Evolutionary conservation across 2,329 filamentous ascomycete species (phyloP).

Genomic region (Aureobasidium uvarum): DNA sequence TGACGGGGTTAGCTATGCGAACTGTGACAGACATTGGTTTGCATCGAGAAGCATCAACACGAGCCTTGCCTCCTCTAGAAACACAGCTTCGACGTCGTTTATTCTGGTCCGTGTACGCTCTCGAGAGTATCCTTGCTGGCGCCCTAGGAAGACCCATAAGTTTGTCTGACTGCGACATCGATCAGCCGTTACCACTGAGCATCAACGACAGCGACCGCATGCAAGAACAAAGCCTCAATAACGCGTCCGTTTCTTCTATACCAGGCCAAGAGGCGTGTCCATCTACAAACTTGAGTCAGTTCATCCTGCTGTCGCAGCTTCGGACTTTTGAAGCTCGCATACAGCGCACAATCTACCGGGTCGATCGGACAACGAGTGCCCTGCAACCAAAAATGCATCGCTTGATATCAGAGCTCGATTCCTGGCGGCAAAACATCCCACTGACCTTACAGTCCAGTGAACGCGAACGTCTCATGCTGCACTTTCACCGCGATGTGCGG

Average conservation of each 20-base stretch:
- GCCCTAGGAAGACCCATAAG: conserved; percentile 2
- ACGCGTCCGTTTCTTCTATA: not conserved
- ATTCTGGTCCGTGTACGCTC: conserved; percentile 7
- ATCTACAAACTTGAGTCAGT: not conserved
- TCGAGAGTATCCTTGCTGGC: conserved; percentile 6
- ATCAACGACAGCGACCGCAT: not conserved
- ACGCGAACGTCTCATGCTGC: conserved; percentile 1
- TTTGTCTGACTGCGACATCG: conserved; percentile 5
- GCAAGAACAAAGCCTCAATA: not conserved
- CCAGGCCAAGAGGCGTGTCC: conserved; percentile 7
- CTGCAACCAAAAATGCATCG: conserved; percentile 4
- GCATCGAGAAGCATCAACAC: conserved; percentile 6
- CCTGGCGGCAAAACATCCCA: not conserved
- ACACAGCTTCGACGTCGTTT: conserved; percentile 10
- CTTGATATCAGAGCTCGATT: not conserved
- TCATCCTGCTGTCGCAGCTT: conserved; percentile 12
- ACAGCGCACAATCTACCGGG: conserved; percentile 14
- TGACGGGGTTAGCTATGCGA: conserved; percentile 9
- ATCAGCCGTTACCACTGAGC: conserved; percentile 6
- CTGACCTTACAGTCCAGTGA: not conserved
- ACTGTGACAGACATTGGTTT: conserved; percentile 10
- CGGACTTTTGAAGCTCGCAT: conserved; percentile 4
- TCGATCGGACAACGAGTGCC: not conserved
- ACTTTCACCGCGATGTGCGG: conserved; percentile 1
- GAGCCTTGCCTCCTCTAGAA: not conserved